A percentile compares a stretch with the other conserved stretches of the same genome.
These are phyloP conservation scores for Luvunga scandens DNA, from an alignment of 345 rosid species.

Conservation along the genomic window DNA sequence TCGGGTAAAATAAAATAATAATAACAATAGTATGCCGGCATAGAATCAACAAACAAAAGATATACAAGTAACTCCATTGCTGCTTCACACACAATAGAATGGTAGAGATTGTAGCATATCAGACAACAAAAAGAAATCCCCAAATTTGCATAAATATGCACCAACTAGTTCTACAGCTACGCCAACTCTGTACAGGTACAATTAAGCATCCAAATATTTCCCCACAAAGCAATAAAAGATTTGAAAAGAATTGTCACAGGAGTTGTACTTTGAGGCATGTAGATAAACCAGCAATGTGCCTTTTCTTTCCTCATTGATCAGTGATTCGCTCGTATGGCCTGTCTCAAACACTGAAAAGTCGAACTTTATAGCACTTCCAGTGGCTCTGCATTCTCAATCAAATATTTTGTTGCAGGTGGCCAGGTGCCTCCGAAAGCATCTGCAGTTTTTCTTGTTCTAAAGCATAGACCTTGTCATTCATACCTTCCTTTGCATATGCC, in stretches of 20 bases:
- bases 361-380: neutral
- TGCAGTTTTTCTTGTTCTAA: slow-evolving; percentile 62
- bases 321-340: neutral
- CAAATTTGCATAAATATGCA: neutral
- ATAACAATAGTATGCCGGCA: neutral
- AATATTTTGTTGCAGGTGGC: neutral
- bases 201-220: neutral
- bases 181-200: slow-evolving; percentile 1
- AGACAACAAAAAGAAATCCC: neutral
- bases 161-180: neutral
- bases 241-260: neutral
- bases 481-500: slow-evolving; percentile 68
- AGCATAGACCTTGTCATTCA: slow-evolving; percentile 78
- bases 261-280: neutral
- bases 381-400: neutral
- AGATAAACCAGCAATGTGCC: neutral
- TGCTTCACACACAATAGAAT: neutral
- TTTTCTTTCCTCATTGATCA: neutral
- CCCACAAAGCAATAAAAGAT: neutral
- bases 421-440: slow-evolving; percentile 4
- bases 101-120: neutral
- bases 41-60: neutral
- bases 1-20: too few species aligned
- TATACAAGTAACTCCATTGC: neutral
- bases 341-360: neutral